Evolutionary conservation across 148 eudicot species (phyloP).

Genomic region (Vaccinium vitisidaea): DNA sequence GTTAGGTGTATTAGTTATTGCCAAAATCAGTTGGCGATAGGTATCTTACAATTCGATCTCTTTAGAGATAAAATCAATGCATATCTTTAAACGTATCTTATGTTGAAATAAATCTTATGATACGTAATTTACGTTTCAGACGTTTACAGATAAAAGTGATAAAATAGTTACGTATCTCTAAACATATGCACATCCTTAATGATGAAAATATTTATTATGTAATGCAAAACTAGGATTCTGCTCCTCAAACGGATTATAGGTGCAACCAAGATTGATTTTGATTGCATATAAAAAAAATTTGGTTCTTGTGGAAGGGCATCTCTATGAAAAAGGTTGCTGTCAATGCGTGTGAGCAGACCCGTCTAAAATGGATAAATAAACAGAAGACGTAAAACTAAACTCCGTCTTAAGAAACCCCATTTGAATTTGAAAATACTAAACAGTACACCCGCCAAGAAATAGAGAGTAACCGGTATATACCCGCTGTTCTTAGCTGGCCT

Average conservation of each 20-base stretch:
- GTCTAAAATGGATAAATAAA: background rate
- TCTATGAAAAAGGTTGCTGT: background rate
- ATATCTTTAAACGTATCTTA: background rate
- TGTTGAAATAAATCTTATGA: background rate
- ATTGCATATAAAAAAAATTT: background rate
- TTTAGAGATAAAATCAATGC: background rate
- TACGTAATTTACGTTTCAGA: background rate
- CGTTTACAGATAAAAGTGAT: background rate
- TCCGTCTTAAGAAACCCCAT: background rate
- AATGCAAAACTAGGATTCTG: constrained; percentile 2
- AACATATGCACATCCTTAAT: background rate
- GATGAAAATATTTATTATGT: too few relatives aligned
- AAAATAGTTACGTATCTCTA: background rate
- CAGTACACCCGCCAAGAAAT: background rate
- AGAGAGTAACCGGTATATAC: background rate
- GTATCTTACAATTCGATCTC: background rate
- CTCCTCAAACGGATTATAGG: background rate
- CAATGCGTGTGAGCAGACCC: background rate
- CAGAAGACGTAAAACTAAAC: background rate
- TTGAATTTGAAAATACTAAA: background rate
- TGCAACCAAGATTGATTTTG: background rate
- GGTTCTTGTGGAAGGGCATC: constrained; percentile 4
- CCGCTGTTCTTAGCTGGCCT: background rate
- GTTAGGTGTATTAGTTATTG: background rate
- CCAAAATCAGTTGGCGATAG: background rate